These are phyloP conservation scores for Petrea volubilis DNA, from an alignment of 257 asterid genomes.

Conservation along the genomic window DNA sequence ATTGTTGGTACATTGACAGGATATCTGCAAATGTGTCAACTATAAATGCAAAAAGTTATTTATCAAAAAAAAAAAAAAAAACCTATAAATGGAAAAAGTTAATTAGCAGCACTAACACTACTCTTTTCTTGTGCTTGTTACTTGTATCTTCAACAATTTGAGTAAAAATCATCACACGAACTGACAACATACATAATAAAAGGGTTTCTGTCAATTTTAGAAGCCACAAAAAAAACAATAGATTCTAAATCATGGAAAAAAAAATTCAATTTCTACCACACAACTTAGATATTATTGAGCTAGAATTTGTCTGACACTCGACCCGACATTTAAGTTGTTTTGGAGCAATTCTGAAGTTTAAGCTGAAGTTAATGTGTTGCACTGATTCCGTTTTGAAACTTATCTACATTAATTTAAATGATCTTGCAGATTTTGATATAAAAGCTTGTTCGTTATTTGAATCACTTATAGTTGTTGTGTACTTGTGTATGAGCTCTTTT, in stretches of 20 bases:
- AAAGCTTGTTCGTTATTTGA: too few species aligned
- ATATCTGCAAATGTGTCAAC: not conserved
- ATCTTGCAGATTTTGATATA: too few species aligned
- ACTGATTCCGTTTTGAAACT: too few species aligned
- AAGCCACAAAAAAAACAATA: constrained; percentile 16
- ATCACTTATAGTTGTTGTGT: too few species aligned
- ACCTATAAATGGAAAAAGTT: too few species aligned
- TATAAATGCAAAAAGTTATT: constrained; percentile 19
- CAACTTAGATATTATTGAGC: constrained; percentile 36
- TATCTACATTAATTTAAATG: too few species aligned
- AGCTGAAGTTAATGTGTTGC: too few species aligned
- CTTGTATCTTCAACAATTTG: not conserved
- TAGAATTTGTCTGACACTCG: constrained; percentile 32
- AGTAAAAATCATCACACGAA: not conserved
- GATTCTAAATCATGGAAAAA: not conserved
- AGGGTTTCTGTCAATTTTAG: constrained; percentile 19
- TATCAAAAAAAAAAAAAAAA: too few species aligned
- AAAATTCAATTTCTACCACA: constrained; percentile 30
- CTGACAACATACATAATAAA: constrained; percentile 29
- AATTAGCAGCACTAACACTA: not conserved
- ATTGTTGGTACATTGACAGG: not conserved
- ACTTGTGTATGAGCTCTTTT: too few species aligned
- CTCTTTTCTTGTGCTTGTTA: not conserved
- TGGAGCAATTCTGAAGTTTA: too few species aligned
- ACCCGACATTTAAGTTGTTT: constrained; percentile 28